phyloP scores from a whole-genome alignment of 495 filamentous ascomycete genomes.

The Penicillium pulvis region DNA sequence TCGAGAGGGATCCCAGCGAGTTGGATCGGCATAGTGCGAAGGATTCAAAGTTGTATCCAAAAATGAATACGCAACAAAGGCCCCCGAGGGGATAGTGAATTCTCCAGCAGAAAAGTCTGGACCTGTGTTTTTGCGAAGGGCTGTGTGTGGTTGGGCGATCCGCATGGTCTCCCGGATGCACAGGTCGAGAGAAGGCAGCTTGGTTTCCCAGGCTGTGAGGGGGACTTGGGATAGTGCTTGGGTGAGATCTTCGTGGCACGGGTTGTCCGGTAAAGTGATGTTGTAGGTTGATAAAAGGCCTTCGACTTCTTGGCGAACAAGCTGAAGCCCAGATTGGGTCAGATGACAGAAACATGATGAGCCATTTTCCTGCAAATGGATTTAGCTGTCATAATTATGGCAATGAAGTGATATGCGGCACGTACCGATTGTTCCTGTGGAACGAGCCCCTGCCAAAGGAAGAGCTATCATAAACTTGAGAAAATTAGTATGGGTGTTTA shows the following conservation, averaged over 20 bases:
- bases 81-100: slow-evolving; percentile 11
- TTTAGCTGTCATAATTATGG: no score
- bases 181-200: slow-evolving; percentile 10
- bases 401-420: not conserved
- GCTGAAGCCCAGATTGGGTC: slow-evolving; percentile 1
- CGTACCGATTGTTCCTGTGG: slow-evolving; percentile 13
- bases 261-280: not conserved
- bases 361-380: slow-evolving; percentile 5
- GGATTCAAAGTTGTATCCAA: slow-evolving; percentile 13
- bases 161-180: slow-evolving; percentile 16
- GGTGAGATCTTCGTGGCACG: not conserved
- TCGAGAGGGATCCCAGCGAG: slow-evolving; percentile 13
- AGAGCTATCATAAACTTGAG: slow-evolving; percentile 11
- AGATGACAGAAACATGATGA: slow-evolving; percentile 14
- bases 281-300: not conserved
- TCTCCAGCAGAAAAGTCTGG: slow-evolving; percentile 5
- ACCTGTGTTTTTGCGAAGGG: slow-evolving; percentile 12
- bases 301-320: slow-evolving; percentile 9
- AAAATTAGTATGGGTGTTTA: not conserved
- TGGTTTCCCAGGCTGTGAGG: slow-evolving; percentile 12
- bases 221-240: slow-evolving; percentile 10
- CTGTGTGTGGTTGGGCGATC: slow-evolving; percentile 13
- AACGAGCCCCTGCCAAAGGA: slow-evolving; percentile 11
- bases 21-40: not conserved
- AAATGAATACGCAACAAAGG: slow-evolving; percentile 11